phyloP scores from a whole-genome alignment of 1,139 yeast species.

The Kodamaea fungicola region DNA sequence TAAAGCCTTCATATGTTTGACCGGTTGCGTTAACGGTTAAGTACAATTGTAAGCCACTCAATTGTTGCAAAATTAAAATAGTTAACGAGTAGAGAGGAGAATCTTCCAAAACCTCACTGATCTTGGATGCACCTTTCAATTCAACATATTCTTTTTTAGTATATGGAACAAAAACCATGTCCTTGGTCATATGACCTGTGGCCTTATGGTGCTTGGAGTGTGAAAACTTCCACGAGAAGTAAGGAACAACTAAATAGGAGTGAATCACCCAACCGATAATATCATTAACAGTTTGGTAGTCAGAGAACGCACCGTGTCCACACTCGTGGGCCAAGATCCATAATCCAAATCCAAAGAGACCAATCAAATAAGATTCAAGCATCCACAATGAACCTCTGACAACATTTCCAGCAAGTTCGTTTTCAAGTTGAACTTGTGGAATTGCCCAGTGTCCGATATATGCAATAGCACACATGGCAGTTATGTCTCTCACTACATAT shows the following conservation, averaged over 20 bases:
- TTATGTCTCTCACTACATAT: slow-evolving; percentile 58
- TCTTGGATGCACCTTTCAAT: slow-evolving; percentile 18
- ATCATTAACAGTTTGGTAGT: slow-evolving; percentile 54
- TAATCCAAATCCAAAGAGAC: slow-evolving; percentile 51
- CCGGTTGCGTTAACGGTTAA: slow-evolving; percentile 53
- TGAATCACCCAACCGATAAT: slow-evolving; percentile 59
- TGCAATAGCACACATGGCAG: slow-evolving; percentile 39
- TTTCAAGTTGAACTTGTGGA: slow-evolving; percentile 34
- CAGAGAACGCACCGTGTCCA: slow-evolving; percentile 63
- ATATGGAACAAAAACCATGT: slow-evolving; percentile 59
- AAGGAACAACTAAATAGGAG: slow-evolving; percentile 56
- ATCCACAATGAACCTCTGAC: slow-evolving; percentile 59
- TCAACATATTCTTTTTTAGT: slow-evolving; percentile 42
- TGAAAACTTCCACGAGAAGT: slow-evolving; percentile 59
- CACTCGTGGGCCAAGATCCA: slow-evolving; percentile 69
- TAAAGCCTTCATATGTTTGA: slow-evolving; percentile 39
- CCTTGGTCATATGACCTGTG: slow-evolving; percentile 58
- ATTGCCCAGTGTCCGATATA: slow-evolving; percentile 47
- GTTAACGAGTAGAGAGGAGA: slow-evolving; percentile 50
- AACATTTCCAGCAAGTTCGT: slow-evolving; percentile 18
- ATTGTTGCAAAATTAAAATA: slow-evolving; percentile 47
- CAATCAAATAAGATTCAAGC: slow-evolving; percentile 40
- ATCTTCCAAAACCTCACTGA: slow-evolving; percentile 51
- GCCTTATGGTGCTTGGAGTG: slow-evolving; percentile 66
- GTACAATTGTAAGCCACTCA: slow-evolving; percentile 52